Evolutionary conservation across 148 eudicot species (phyloP), one percentile per base, ranked within the genome.

Genomic region (Drosera capensis): DNA sequence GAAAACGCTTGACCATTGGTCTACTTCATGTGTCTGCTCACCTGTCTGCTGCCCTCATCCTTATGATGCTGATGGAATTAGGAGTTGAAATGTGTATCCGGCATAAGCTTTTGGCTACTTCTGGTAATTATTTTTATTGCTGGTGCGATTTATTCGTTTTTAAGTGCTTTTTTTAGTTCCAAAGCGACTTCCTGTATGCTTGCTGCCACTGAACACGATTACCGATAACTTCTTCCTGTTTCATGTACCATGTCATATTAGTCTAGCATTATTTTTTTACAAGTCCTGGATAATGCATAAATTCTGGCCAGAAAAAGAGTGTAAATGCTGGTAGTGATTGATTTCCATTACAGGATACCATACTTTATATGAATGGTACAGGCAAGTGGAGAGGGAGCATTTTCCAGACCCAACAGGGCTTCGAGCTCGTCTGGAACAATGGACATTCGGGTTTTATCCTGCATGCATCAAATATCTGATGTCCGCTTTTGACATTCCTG

Each of bases 401-500:
- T 92, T 92, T 62, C 99, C 99, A 6, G 99, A 92, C 48, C 99
- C 95, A 28, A 75, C 94, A 44, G 99, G 99, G 29, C 95, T 92
- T 57, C 74, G 95, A 56, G 70, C 76, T 39, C 99, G 99, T 60
- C 74, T 92, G 47, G 94, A 92, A 45, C 75, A 92, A 39, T 92
- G 99, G 99, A 85, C 86, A 16, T 81, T 81, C 63, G 95, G 99
- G 52, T 80, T 92, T 46, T 92, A 92, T 62, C 99, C 99, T 49
- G 99, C 99, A 15, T 92, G 99, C 71, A 85, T 92, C 28, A 92
- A 92, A 55, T 92, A 92, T 72, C 77, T 90, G 26, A 90, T 90
- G 99, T 90, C 90, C 43, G 95, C 99, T 43, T 90, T 92, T 59
- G 99, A 92, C 68, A 77, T 92, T 45, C 99, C 99, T 23, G 99